Evolutionary conservation across 192 early-diverging fungal species (phyloP).

Genomic region (Coemansia sp.): DNA sequence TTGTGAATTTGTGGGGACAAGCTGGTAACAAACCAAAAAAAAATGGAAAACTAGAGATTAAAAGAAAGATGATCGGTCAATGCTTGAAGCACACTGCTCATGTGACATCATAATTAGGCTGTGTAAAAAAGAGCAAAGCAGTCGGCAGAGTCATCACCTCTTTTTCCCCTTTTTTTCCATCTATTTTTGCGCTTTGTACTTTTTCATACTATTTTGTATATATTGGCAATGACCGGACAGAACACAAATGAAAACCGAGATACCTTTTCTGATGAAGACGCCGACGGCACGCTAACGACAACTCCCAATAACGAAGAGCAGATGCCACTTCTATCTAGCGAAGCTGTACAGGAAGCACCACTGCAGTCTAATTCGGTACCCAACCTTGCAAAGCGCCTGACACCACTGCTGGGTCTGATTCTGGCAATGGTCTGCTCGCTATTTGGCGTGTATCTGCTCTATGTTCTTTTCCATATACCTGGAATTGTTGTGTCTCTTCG

Average conservation of each 20-base stretch:
- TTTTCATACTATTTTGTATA: background rate
- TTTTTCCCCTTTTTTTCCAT: constrained; percentile 2
- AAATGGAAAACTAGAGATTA: background rate
- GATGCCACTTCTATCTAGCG: constrained; percentile 19
- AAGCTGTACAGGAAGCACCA: background rate
- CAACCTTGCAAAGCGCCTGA: constrained; percentile 2
- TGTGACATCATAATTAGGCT: too few relatives aligned
- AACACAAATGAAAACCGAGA: too few relatives aligned
- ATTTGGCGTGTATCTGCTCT: constrained; percentile 33
- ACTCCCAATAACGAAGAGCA: constrained; percentile 13
- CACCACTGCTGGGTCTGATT: constrained; percentile 12
- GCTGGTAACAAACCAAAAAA: constrained; percentile 13
- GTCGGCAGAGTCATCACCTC: background rate
- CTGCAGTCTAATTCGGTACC: background rate
- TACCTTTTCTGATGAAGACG: background rate
- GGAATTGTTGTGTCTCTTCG: constrained; percentile 11
- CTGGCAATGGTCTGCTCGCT: constrained; percentile 21
- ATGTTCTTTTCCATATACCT: constrained; percentile 26
- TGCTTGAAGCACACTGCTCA: too few relatives aligned
- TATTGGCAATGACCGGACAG: too few relatives aligned
- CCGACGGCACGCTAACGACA: background rate
- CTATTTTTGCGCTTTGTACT: constrained; percentile 5
- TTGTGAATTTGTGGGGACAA: too few relatives aligned
- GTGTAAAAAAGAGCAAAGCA: too few relatives aligned
- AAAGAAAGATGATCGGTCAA: background rate